Evolutionary conservation across 768 basidiomycete species (phyloP), one percentile per base, ranked within the genome.

Genomic region (Agaricus bisporus): DNA sequence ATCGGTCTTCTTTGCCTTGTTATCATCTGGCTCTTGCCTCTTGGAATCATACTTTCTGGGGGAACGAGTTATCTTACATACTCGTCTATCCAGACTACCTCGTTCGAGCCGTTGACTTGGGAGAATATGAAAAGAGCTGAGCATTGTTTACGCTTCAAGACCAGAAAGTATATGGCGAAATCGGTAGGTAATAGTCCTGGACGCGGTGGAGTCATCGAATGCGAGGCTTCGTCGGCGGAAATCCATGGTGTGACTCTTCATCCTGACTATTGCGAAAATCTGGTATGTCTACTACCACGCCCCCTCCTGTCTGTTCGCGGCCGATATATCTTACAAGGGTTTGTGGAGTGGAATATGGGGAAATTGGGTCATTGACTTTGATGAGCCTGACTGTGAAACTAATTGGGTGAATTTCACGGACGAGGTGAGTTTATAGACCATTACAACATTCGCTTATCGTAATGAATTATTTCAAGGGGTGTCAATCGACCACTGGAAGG

Each of bases 341-440:
- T 20, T 32, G 1, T 51, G 49, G 49, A 51, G 49, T 22, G 49
- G 49, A 4, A 51, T 51, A 14, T 51, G 49, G 49, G 49, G 41
- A 14, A 39, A 51, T 11, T 51, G 49, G 49, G 49, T 51, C 12
- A 18, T 51, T 18, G 41, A 51, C 20, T 51, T 51, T 12, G 41
- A 43, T 18, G 49, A 51, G 15, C 49, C 49, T 7, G 49, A 51
- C 18, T 51, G 49, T 36, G 49, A 51, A 25, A 43, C 49, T 4
- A 18, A n/a, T 32, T 51, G 49, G 49, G 20, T 2, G 3, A 17
- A 42, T 11, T 43, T 51, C 14, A 17, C 32, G 7, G 49, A 51
- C 20, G 26, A 51, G 41, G 49, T 51, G 4, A 5, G 41, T 15
- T 8, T 12, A 35, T 43, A 32, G 8, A 10, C 28, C 41, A 25